A percentile compares a stretch with the other conserved stretches of the same genome.
These are phyloP conservation scores for Talaromyces ruber DNA, from an alignment of 495 filamentous ascomycete genomes.

Conservation along the genomic window DNA sequence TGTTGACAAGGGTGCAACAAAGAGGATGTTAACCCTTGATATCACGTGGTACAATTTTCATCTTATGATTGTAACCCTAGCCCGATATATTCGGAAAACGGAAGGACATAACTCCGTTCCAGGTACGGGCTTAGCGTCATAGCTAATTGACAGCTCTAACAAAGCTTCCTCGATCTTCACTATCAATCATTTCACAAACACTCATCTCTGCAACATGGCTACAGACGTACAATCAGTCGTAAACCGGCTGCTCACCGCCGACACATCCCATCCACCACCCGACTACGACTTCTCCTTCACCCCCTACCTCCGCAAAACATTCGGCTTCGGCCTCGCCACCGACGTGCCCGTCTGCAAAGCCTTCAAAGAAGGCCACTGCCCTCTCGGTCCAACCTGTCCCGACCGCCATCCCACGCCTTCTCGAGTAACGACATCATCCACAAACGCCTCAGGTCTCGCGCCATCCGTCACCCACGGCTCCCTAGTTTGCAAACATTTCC, in stretches of 20 bases:
- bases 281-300: conserved; percentile 63
- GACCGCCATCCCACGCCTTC: conserved; percentile 50
- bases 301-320: conserved; percentile 62
- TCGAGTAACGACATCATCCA: conserved; percentile 35
- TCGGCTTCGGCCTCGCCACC: conserved; percentile 67
- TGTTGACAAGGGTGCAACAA: too few relatives aligned
- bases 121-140: not conserved
- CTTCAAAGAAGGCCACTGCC: conserved; percentile 71
- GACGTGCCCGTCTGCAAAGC: conserved; percentile 75
- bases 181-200: not conserved
- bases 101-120: not conserved
- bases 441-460: conserved; percentile 45
- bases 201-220: conserved; percentile 19
- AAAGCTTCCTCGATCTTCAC: not conserved
- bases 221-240: conserved; percentile 28
- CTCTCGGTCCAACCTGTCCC: conserved; percentile 64
- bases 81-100: not conserved
- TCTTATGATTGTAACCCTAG: too few relatives aligned
- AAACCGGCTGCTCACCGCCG: conserved; percentile 25
- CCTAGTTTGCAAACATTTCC: conserved; percentile 97
- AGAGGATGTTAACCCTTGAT: too few relatives aligned
- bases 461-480: conserved; percentile 46
- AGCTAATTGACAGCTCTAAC: not conserved
- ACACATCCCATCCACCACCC: conserved; percentile 39
- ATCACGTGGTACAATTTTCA: too few relatives aligned